Evolutionary conservation across 2,329 filamentous ascomycete species (phyloP).

Genomic region (Paraphaeosphaeria minitans): DNA sequence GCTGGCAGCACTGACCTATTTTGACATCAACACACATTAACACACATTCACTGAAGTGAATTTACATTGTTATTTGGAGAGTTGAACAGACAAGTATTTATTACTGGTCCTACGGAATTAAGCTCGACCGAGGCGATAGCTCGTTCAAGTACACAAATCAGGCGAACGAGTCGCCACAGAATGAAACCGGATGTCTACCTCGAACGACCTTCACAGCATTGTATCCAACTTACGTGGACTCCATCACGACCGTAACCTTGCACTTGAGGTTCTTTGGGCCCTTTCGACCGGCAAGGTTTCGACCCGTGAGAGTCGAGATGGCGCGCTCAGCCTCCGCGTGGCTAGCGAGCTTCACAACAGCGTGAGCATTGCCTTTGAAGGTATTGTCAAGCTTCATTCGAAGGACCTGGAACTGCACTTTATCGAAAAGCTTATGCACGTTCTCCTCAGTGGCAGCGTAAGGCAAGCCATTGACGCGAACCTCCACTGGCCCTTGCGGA

Average conservation of each 20-base stretch:
- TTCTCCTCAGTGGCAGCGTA: background rate
- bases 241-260: background rate
- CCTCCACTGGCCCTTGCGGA: background rate
- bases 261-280: background rate
- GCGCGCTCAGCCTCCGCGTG: background rate
- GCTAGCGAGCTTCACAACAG: background rate
- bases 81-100: background rate
- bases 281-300: too few relatives aligned
- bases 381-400: background rate
- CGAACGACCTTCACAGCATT: background rate
- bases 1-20: too few relatives aligned
- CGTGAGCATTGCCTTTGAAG: background rate
- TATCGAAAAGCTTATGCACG: background rate
- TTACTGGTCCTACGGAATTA: background rate
- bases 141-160: background rate
- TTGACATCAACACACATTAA: too few relatives aligned
- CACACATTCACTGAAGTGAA: too few relatives aligned
- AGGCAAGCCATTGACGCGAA: background rate
- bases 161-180: background rate
- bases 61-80: background rate
- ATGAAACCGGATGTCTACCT: background rate
- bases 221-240: background rate
- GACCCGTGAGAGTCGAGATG: background rate
- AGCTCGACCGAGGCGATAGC: too few relatives aligned
- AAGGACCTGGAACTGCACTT: background rate